Evolutionary conservation across 345 rosid species (phyloP), one percentile per base, ranked within the genome.

Genomic region (Anastatica hierochuntica): DNA sequence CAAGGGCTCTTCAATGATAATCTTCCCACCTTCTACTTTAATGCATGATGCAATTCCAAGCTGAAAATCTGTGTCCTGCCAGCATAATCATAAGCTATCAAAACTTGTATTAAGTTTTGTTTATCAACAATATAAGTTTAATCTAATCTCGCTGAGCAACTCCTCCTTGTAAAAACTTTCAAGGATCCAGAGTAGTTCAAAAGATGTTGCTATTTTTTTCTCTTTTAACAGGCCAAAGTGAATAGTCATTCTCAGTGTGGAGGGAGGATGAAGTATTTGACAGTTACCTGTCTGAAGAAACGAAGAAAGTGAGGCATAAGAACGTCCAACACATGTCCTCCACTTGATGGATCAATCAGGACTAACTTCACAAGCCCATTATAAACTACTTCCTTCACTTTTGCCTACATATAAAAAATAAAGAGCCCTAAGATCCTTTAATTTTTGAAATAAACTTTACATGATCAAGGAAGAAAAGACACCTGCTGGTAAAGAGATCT

Each of bases 401-500:
- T 77, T 72, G 74, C 90, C 96, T 88, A 44, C 54, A 66, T 24
- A 53, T 38, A 49, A 39, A 14, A 53, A 62, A 10, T 23, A 70
- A 72, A 60, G 33, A 36, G 49, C 43, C 30, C 15, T 62, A 18
- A 74, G 30, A 16, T 18, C 11, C 59, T 54, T 52, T 49, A 5
- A 46, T 36, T 54, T 1, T 19, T 29, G 41, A 46, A 30, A 15
- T 15, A 48, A 60, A 13, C 1, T 19, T 47, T 36, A 0, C 23
- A 58, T 31, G 15, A 16, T 10, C 43, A 67, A 48, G 62, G 9
- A 35, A 10, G 19, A n/a, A 49, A 60, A 30, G 16, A 26, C 27
- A 82, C 96, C 84, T 76, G 90, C 73, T 84, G 96, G 59, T 78
- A 66, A 73, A 88, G 88, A 71, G 94, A 84, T 73, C 94, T 88